A percentile compares a stretch with the other conserved stretches of the same genome.
These are phyloP conservation scores for Skeletonema potamos DNA, from an alignment of 108 stramenopile species.

Conservation along the genomic window DNA sequence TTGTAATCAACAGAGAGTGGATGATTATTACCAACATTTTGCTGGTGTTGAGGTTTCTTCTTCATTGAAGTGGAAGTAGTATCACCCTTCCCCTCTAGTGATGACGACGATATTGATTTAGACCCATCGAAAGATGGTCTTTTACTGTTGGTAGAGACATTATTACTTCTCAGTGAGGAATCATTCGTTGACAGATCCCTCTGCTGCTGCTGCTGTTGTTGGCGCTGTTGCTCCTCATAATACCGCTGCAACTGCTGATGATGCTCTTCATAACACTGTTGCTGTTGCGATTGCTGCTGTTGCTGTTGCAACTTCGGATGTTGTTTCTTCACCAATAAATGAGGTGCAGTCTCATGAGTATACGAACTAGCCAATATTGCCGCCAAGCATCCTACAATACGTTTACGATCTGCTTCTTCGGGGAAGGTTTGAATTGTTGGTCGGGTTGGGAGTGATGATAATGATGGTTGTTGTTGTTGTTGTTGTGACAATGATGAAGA, in stretches of 20 bases:
- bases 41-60: neutral
- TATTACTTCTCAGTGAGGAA: neutral
- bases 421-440: conserved; percentile 27
- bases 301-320: neutral
- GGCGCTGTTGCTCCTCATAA: neutral
- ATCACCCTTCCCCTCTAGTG: neutral
- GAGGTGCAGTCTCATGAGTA: conserved; percentile 56
- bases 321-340: conserved; percentile 31
- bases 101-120: neutral
- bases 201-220: neutral
- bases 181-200: neutral
- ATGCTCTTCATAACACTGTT: neutral
- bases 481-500: neutral
- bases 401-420: conserved; percentile 41
- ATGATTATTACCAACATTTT: neutral
- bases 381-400: conserved; percentile 69
- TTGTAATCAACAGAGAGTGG: neutral
- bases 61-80: neutral
- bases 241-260: neutral
- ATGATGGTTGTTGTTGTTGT: neutral
- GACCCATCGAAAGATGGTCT: neutral
- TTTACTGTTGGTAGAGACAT: neutral
- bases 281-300: neutral
- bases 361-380: conserved; percentile 71
- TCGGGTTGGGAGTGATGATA: conserved; percentile 26